These are phyloP conservation scores for Talaromyces sp. DNA, from an alignment of 2,329 filamentous ascomycete species.

Conservation along the genomic window DNA sequence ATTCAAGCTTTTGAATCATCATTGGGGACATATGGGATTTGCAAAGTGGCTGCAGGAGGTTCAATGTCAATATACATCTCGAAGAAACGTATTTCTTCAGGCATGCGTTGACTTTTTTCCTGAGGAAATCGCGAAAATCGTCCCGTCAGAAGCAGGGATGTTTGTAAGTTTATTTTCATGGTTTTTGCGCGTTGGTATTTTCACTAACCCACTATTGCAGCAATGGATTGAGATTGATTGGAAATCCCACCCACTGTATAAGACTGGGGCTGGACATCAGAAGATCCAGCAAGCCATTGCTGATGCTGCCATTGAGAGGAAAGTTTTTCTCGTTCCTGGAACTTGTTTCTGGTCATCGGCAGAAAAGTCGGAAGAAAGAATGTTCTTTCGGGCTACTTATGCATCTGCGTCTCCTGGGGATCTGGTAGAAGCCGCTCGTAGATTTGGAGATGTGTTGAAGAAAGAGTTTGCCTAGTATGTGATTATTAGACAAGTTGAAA, in stretches of 20 bases:
- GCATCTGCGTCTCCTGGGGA: neutral
- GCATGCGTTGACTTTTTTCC: conserved; percentile 1
- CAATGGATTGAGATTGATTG: conserved; percentile 3
- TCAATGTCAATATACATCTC: neutral
- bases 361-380: neutral
- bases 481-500: no score
- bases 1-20: conserved; percentile 71
- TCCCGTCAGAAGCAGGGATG: neutral
- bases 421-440: neutral
- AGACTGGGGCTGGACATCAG: neutral
- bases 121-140: neutral
- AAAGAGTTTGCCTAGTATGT: neutral
- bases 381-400: conserved; percentile 61
- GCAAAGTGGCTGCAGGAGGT: conserved; percentile 7
- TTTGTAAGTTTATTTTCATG: conserved; percentile 8
- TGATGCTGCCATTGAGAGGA: neutral
- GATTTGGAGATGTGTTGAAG: neutral
- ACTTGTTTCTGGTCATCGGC: neutral
- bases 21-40: conserved; percentile 9
- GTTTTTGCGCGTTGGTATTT: neutral
- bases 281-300: neutral
- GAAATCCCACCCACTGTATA: conserved; percentile 1
- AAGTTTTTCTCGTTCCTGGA: neutral
- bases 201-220: neutral
- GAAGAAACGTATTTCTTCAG: neutral